Evolutionary conservation across 805 yeast species (phyloP).

Genomic region (Candida sakaeoensis): DNA sequence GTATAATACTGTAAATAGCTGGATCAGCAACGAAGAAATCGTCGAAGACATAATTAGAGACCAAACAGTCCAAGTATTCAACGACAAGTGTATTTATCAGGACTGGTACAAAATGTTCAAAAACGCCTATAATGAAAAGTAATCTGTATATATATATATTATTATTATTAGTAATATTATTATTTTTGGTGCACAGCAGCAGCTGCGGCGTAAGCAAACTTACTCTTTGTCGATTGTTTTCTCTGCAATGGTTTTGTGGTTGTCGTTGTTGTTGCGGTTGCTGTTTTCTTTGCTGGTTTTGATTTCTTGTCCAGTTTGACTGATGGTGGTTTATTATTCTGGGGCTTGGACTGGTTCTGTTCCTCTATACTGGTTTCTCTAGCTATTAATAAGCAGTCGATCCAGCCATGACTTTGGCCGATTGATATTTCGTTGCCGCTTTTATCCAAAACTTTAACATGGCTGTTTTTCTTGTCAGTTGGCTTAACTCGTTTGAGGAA

Average conservation of each 20-base stretch:
- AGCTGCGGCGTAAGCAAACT: conserved; percentile 46
- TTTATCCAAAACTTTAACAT: conserved; percentile 27
- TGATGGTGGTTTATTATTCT: conserved; percentile 10
- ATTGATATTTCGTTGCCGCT: conserved; percentile 34
- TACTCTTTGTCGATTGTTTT: conserved; percentile 14
- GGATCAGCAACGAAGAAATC: conserved; percentile 33
- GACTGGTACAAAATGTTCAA: conserved; percentile 33
- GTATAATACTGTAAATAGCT: conserved; percentile 29
- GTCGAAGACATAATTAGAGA: conserved; percentile 33
- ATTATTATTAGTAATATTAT: no score
- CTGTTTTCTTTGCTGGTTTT: conserved; percentile 12
- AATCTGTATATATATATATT: background rate
- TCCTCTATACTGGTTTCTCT: conserved; percentile 40
- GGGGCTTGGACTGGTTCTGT: conserved; percentile 6
- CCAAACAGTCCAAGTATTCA: conserved; percentile 29
- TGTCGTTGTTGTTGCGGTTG: conserved; percentile 3
- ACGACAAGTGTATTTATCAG: conserved; percentile 33
- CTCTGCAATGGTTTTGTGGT: background rate
- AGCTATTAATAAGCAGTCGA: conserved; percentile 64
- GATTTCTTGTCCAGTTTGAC: background rate
- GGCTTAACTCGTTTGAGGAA: conserved; percentile 42
- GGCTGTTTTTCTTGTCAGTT: conserved; percentile 26
- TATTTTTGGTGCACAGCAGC: conserved; percentile 37
- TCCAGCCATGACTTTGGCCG: conserved; percentile 58
- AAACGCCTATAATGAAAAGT: conserved; percentile 3